A percentile compares a stretch with the other conserved stretches of the same genome.
Conservation (phyloP, 345 rosid species). For the Barbarea vulgaris region DNA sequence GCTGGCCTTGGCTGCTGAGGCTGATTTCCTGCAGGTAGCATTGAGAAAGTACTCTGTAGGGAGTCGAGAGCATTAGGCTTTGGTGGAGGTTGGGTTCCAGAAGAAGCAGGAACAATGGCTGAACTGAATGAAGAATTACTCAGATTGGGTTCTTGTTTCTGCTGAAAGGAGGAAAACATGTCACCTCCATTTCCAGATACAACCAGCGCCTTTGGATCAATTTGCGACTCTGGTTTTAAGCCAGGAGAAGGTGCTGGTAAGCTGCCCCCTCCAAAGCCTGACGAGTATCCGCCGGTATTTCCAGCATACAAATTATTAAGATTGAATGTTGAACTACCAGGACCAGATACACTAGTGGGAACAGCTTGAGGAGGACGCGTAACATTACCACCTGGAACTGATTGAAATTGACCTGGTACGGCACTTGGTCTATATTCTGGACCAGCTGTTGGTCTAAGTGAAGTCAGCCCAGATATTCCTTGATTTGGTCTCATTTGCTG, state of each 20-base stretch:
- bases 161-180: constrained; percentile 56
- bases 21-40: constrained; percentile 66
- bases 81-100: constrained; percentile 52
- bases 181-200: constrained; percentile 74
- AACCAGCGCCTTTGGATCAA: constrained; percentile 55
- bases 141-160: constrained; percentile 53
- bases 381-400: constrained; percentile 44
- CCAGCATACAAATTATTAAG: constrained; percentile 61
- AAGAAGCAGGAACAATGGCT: constrained; percentile 54
- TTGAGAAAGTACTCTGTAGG: constrained; percentile 65
- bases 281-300: constrained; percentile 47
- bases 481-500: constrained; percentile 53
- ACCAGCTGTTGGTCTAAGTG: constrained; percentile 50
- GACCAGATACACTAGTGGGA: constrained; percentile 43
- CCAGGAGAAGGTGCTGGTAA: constrained; percentile 46
- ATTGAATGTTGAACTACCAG: constrained; percentile 49
- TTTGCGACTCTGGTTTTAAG: constrained; percentile 47
- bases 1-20: constrained; percentile 53
- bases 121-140: constrained; percentile 54
- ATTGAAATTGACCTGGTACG: constrained; percentile 50
- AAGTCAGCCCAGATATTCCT: constrained; percentile 52
- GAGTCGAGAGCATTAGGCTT: constrained; percentile 70
- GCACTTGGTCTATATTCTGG: constrained; percentile 57
- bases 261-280: constrained; percentile 50
- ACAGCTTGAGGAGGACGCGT: constrained; percentile 50